Conservation (phyloP, 768 basidiomycete species). For the Hericium rajendrae region DNA sequence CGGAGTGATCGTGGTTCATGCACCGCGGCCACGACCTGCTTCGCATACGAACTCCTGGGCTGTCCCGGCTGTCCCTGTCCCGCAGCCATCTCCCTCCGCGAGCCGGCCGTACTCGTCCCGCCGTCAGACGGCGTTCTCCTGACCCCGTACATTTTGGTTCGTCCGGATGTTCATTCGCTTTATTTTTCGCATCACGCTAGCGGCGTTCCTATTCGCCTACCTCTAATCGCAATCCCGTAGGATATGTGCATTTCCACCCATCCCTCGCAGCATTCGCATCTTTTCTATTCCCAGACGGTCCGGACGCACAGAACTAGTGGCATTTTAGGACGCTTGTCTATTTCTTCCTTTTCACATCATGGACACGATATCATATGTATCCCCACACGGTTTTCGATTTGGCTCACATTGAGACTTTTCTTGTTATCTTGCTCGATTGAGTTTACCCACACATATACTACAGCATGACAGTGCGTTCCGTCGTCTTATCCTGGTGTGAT, state of each 20-base stretch:
- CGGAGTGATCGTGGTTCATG: not conserved
- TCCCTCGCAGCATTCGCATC: not conserved
- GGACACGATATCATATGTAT: constrained; percentile 7
- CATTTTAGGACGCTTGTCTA: constrained; percentile 3
- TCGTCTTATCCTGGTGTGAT: too few species aligned
- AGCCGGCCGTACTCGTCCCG: not conserved
- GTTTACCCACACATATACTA: too few species aligned
- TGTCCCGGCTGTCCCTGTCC: not conserved
- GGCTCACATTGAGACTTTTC: not conserved
- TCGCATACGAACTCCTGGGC: not conserved
- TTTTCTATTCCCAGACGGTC: not conserved
- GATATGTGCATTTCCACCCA: constrained; percentile 1
- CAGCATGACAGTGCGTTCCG: too few species aligned
- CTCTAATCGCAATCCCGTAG: not conserved
- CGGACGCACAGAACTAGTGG: not conserved
- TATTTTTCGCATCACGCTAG: not conserved
- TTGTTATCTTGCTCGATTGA: too few species aligned
- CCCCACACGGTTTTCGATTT: not conserved
- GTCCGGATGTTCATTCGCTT: not conserved
- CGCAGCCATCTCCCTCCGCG: not conserved
- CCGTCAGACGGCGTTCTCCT: constrained; percentile 1
- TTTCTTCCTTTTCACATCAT: constrained; percentile 2
- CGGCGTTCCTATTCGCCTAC: not conserved
- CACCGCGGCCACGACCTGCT: not conserved
- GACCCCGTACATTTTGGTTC: not conserved